Percentiles rank a stretch among this genome's conserved stretches.
phyloP scores from a whole-genome alignment of 768 basidiomycete species.

The Russula olivacea region DNA sequence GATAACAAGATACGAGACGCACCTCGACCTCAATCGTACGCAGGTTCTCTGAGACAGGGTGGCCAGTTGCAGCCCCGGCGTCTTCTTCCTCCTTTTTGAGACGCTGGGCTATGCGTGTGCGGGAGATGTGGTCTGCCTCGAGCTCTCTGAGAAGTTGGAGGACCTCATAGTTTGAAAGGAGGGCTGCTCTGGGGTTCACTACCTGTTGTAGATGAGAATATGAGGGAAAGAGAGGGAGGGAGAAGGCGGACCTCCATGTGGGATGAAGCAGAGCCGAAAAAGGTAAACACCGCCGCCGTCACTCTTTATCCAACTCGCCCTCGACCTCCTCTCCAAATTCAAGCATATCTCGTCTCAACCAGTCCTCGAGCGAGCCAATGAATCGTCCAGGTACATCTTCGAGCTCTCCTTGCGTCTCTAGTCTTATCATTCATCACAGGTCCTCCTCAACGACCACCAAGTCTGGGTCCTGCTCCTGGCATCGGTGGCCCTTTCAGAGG shows the following conservation, averaged over 20 bases:
- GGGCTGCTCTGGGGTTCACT: slow-evolving; percentile 63
- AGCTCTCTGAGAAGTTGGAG: slow-evolving; percentile 69
- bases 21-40: slow-evolving; percentile 85
- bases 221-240: background rate
- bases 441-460: slow-evolving; percentile 75
- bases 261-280: slow-evolving; percentile 9
- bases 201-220: slow-evolving; percentile 39
- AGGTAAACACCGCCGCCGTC: slow-evolving; percentile 11
- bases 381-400: slow-evolving; percentile 34
- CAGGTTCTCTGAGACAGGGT: slow-evolving; percentile 61
- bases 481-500: slow-evolving; percentile 60
- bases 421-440: slow-evolving; percentile 38
- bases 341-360: background rate
- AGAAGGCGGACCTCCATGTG: slow-evolving; percentile 16
- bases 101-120: slow-evolving; percentile 62
- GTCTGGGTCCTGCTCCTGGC: slow-evolving; percentile 57
- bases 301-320: background rate
- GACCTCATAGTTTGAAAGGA: slow-evolving; percentile 88
- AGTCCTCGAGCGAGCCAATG: slow-evolving; percentile 26
- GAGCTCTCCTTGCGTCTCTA: background rate
- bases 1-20: slow-evolving; percentile 19
- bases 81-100: slow-evolving; percentile 72
- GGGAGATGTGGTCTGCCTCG: slow-evolving; percentile 64
- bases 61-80: slow-evolving; percentile 32
- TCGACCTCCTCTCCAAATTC: background rate